These are phyloP conservation scores for Leucosporidium creatinivorum DNA, from an alignment of 768 basidiomycete species.

Conservation along the genomic window DNA sequence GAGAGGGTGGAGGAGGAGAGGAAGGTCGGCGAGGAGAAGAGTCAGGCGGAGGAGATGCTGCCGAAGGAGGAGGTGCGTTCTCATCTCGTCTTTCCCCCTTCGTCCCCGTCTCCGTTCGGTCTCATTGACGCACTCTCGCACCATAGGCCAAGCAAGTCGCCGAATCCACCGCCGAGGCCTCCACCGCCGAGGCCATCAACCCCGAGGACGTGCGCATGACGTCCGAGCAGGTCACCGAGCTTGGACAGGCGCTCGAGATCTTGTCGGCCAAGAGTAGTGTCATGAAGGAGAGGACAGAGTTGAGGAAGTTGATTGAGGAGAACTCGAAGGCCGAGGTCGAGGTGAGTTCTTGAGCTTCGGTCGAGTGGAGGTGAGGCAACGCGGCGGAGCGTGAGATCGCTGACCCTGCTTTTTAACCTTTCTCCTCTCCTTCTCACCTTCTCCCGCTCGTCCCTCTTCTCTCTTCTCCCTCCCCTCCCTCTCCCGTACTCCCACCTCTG, in stretches of 20 bases:
- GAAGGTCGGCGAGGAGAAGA: conserved; percentile 30
- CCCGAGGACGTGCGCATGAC: conserved; percentile 83
- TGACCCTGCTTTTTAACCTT: conserved; percentile 1
- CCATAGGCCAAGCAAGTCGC: not conserved
- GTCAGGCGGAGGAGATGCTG: conserved; percentile 62
- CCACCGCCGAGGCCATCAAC: conserved; percentile 52
- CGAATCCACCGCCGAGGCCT: conserved; percentile 40
- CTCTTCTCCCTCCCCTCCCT: no score
- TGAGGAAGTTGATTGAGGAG: conserved; percentile 85
- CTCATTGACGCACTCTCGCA: not conserved
- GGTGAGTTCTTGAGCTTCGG: conserved; percentile 1
- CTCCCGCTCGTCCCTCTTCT: no score
- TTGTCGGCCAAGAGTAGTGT: conserved; percentile 90
- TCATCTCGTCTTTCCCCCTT: no score
- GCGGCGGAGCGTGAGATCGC: no score
- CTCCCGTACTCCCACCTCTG: not conserved
- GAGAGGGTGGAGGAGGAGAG: conserved; percentile 51
- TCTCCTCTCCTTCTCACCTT: conserved; percentile 46
- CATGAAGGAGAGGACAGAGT: conserved; percentile 88
- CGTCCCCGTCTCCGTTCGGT: no score
- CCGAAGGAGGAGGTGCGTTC: conserved; percentile 76
- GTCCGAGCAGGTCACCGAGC: conserved; percentile 85
- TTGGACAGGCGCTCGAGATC: conserved; percentile 81
- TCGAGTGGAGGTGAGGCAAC: no score
- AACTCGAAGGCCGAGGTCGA: conserved; percentile 70